Evolutionary conservation across 345 rosid species (phyloP), one percentile per base, ranked within the genome.

Genomic region (Citropsis articulata): DNA sequence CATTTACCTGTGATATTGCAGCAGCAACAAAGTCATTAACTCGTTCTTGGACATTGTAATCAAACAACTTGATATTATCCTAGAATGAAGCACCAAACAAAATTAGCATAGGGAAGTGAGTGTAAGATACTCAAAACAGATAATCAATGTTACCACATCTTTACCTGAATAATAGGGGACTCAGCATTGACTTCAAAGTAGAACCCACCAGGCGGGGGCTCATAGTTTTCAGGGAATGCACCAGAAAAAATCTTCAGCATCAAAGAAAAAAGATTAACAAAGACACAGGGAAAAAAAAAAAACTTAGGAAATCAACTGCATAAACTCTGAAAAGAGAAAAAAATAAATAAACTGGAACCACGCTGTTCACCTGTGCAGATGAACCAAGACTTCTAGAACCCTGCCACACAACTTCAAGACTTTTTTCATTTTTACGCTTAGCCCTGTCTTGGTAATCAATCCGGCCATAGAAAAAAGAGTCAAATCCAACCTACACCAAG

Each of bases 391-490:
- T 94, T 90, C 84, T 87, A 45, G 98, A 96, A 66, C 95, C 98
- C 70, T 77, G 90, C 99, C 99, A 96, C 68, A 96, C 85, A 88
- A 92, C 97, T 87, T 96, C 99, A 73, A 96, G 99, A 71, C 91
- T 93, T 85, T 92, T 96, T 78, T 96, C 97, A 50, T 73, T 85
- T 73, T 82, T 86, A 73, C 98, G 97, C 86, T 96, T 94, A 60
- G 69, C 90, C 86, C 92, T 84, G 56, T 96, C 99, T 86, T 96
- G 99, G 86, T 96, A 94, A 81, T 96, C 99, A 77, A 96, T 94
- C 77, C 99, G 93, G 30, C 95, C 94, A 79, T 88, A 94, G 92
- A 89, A 96, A 71, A 96, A 80, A 1, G 98, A 92, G 81, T 96
- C 98, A 57, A 96, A 94, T 30, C 99, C 99, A 84, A 94, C 90